phyloP scores from a whole-genome alignment of 1,284 basidiomycete species.

The Fistulina hepatica region DNA sequence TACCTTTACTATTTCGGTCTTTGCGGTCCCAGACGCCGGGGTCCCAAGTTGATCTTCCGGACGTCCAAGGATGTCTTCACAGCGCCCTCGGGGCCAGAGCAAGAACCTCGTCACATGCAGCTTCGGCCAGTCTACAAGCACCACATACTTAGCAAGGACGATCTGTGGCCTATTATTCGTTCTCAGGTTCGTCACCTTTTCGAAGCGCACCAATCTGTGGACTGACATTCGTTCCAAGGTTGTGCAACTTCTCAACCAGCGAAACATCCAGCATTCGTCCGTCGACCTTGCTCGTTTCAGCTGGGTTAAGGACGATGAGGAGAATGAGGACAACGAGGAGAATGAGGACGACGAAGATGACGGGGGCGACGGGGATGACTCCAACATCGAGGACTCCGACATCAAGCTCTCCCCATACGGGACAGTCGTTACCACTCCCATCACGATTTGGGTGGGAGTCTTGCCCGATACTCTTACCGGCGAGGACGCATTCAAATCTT shows the following conservation, averaged over 20 bases:
- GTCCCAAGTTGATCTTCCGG: too few species aligned
- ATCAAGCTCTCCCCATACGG: not conserved
- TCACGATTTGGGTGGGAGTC: conserved; percentile 24
- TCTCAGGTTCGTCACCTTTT: too few species aligned
- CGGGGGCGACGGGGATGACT: not conserved
- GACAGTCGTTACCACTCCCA: conserved; percentile 12
- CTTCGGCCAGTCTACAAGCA: too few species aligned
- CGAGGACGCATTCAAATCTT: conserved; percentile 15
- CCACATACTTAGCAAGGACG: too few species aligned
- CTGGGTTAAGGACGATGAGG: conserved; percentile 8
- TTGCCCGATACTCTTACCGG: conserved; percentile 18
- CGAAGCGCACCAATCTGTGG: too few species aligned
- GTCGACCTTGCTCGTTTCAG: conserved; percentile 12
- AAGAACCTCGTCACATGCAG: too few species aligned
- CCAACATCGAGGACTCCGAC: conserved; percentile 1
- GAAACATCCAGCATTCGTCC: conserved; percentile 8
- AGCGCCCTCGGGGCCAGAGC: too few species aligned
- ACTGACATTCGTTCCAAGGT: too few species aligned
- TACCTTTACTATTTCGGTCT: too few species aligned
- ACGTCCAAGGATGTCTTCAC: too few species aligned
- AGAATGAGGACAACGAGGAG: conserved; percentile 5
- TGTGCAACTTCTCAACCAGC: conserved; percentile 3
- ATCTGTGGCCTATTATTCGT: too few species aligned
- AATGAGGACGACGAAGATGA: conserved; percentile 6
- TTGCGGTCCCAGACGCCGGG: too few species aligned